Base-by-base conservation (phyloP, 805 yeast genomes). In the Candida andamanensis region DNA sequence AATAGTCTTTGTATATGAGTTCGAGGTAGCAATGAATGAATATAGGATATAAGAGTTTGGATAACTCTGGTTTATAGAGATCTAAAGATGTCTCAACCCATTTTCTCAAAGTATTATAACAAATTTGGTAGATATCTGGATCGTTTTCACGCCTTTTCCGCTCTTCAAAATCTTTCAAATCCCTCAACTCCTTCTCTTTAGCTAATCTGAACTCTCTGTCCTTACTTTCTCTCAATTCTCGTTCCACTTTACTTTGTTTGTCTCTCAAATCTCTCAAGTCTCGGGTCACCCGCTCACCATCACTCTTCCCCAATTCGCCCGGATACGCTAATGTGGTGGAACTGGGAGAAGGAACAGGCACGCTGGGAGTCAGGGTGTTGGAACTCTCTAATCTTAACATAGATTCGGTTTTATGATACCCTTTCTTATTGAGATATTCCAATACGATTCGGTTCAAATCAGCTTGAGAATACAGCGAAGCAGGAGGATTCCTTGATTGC, bases 61-160 rank as follows among this genome's bases (percentile, higher is more conserved):
- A 74, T 39, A 92, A 68, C 56, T 92, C 97, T 12, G 94, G 87
- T 57, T 76, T 82, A 58, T 92, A 92, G 59, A 92, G 71, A 55
- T 90, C 98, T 46, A 92, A 68, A 0, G 96, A 86, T 12, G 85
- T 72, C 45, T 86, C 95, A 24, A 85, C 84, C 97, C 97, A 92
- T 30, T 79, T 78, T 40, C 84, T 74, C 40, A 87, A 72, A 54
- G 85, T 71, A 12, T 79, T 66, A 59, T 87, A 92, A 1, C 95
- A 95, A 28, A 85, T 69, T n/a, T 72, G 65, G 54, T 84, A 89
- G 36, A 76, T 69, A 19, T 76, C 80, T 1, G 95, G 89, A 33
- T 78, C 69, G 69, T 43, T 75, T 67, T 53, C 72, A 51, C 58
- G 58, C 50, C 57, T 60, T 35, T 54, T 56, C 39, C 54, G 58